Conservation (phyloP, 331 rosid genomes). For the Erythrophleum ivorense region DNA sequence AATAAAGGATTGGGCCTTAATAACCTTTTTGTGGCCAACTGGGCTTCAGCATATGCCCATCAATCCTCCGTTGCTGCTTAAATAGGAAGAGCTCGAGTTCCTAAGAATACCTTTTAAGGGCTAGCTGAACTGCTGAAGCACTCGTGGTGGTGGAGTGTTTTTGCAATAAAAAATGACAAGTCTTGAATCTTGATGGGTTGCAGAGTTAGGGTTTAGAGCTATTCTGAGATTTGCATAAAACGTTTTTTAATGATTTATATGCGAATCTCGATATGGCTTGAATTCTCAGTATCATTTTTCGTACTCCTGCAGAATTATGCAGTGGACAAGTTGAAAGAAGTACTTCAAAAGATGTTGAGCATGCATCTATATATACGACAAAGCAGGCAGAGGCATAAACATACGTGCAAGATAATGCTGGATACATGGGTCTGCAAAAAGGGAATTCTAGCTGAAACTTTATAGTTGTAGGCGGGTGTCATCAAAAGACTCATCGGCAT, state of each 20-base stretch:
- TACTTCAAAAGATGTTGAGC: background rate
- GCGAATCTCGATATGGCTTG: constrained; percentile 10
- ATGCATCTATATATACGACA: background rate
- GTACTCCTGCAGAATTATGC: background rate
- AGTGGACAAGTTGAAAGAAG: background rate
- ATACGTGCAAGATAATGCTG: constrained; percentile 4
- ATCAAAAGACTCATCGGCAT: background rate
- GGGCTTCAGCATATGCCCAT: background rate
- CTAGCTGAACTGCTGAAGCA: no score
- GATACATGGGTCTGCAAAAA: background rate
- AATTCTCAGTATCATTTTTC: background rate
- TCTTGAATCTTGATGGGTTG: no score
- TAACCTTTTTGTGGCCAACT: background rate
- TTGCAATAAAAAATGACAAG: no score
- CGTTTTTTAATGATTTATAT: background rate
- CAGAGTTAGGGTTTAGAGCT: no score
- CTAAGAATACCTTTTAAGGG: background rate
- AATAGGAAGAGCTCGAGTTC: background rate
- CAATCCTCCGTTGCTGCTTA: background rate
- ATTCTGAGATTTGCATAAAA: no score
- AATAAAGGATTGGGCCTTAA: no score
- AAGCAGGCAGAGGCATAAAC: background rate
- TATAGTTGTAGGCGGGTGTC: background rate
- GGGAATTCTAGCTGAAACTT: background rate
- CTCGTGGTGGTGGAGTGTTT: no score